phyloP scores from a whole-genome alignment of 129 eudicot species.

The Arctium minus region DNA sequence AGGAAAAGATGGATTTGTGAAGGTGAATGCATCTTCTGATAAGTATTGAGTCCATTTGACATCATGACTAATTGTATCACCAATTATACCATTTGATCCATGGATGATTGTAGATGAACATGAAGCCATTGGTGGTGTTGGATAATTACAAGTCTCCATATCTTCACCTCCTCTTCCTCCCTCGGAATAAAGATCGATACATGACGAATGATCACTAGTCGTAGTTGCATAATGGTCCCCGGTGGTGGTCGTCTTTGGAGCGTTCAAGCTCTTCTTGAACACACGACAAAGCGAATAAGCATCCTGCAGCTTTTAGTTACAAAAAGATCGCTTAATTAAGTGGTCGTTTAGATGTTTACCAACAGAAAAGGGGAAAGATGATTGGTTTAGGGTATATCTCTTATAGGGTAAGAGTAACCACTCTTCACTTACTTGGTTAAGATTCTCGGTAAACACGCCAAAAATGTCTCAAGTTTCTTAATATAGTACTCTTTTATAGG shows the following conservation, averaged over 20 bases:
- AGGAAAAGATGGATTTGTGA: slow-evolving; percentile 48
- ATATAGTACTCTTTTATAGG: no score
- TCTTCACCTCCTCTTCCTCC: slow-evolving; percentile 57
- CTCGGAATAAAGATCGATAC: slow-evolving; percentile 47
- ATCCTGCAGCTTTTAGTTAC: slow-evolving; percentile 50
- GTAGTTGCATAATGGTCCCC: slow-evolving; percentile 38
- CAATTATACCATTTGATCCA: slow-evolving; percentile 25
- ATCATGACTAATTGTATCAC: slow-evolving; percentile 32
- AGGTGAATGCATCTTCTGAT: slow-evolving; percentile 74
- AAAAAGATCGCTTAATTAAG: background rate
- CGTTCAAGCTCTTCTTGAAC: slow-evolving; percentile 78
- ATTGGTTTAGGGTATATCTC: no score
- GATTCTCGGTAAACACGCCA: no score
- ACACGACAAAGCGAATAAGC: slow-evolving; percentile 87
- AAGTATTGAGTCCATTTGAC: slow-evolving; percentile 83
- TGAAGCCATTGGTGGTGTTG: slow-evolving; percentile 30
- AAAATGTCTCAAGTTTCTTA: no score
- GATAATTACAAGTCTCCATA: slow-evolving; percentile 40
- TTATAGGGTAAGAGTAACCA: no score
- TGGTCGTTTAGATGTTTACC: background rate
- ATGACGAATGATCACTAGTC: slow-evolving; percentile 59
- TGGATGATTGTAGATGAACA: slow-evolving; percentile 34
- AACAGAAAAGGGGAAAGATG: background rate
- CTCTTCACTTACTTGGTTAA: no score
- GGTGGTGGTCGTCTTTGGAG: slow-evolving; percentile 31